A percentile compares a stretch with the other conserved stretches of the same genome.
phyloP scores from a whole-genome alignment of 345 rosid species.

The Jatropha curcas region DNA sequence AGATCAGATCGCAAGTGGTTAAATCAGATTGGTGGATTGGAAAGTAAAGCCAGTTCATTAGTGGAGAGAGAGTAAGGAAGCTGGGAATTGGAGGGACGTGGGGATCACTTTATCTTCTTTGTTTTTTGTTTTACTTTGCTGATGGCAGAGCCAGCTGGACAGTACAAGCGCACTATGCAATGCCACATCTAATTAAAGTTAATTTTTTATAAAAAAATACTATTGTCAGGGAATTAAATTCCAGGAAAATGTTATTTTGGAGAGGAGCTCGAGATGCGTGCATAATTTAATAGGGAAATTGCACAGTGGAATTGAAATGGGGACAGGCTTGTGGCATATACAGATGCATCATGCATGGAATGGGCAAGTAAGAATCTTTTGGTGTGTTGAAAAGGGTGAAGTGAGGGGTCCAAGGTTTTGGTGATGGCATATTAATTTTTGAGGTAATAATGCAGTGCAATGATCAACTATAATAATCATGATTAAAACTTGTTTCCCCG shows the following conservation, averaged over 20 bases:
- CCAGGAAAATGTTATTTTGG: background rate
- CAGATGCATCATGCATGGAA: background rate
- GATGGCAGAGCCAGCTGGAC: conserved; percentile 38
- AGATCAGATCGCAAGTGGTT: too few relatives aligned
- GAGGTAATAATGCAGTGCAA: background rate
- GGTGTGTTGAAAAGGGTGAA: background rate
- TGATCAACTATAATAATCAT: background rate
- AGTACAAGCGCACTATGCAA: conserved; percentile 7
- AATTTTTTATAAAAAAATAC: background rate
- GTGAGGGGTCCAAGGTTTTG: background rate
- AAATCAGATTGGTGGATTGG: background rate
- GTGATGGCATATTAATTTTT: background rate
- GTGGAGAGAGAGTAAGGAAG: background rate
- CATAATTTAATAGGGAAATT: background rate
- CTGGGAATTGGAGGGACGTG: background rate
- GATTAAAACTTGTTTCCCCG: too few relatives aligned
- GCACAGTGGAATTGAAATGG: background rate
- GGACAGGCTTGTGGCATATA: background rate
- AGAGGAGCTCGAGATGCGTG: conserved; percentile 27
- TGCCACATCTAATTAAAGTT: background rate
- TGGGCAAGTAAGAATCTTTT: background rate
- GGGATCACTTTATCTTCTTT: conserved; percentile 14
- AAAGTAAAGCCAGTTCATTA: background rate
- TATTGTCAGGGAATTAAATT: conserved; percentile 15
- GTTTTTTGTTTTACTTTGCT: conserved; percentile 20